These are phyloP conservation scores for Claviceps pazoutovae DNA, from an alignment of 2,329 filamentous ascomycete species.

Conservation along the genomic window DNA sequence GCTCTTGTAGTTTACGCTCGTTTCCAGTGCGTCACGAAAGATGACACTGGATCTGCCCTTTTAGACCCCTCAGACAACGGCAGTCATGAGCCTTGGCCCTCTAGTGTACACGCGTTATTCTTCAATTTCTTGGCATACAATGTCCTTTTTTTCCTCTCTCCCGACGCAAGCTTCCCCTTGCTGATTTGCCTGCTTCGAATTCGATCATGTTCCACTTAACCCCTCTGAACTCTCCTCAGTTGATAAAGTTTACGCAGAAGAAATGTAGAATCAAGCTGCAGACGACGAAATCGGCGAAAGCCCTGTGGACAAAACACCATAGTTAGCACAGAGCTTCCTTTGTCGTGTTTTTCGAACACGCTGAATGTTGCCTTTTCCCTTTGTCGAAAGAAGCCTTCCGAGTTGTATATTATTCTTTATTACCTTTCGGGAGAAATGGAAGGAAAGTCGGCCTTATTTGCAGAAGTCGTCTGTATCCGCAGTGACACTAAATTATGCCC, in stretches of 20 bases:
- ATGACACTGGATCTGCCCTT: neutral
- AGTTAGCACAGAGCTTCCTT: neutral
- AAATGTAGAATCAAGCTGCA: conserved; percentile 94
- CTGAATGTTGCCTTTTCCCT: neutral
- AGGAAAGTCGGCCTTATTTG: conserved; percentile 67
- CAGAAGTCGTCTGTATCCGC: conserved; percentile 79
- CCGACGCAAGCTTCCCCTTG: no score
- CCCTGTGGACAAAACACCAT: conserved; percentile 34
- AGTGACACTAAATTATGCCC: conserved; percentile 38
- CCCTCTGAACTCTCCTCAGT: conserved; percentile 36
- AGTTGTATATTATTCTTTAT: neutral
- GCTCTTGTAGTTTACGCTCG: neutral
- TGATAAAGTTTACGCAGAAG: conserved; percentile 99
- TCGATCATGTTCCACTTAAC: no score
- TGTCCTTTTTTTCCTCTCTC: no score
- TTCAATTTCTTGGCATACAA: no score
- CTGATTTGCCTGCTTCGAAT: no score
- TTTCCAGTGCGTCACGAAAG: neutral
- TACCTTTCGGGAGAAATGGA: conserved; percentile 70
- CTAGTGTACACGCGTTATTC: neutral
- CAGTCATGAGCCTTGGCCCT: neutral
- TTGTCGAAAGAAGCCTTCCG: neutral
- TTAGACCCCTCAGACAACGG: neutral
- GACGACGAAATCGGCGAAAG: conserved; percentile 92
- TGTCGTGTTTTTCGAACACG: neutral